These are phyloP conservation scores for Talaromyces sp. DNA, from an alignment of 2,329 filamentous ascomycete genomes.

Conservation along the genomic window DNA sequence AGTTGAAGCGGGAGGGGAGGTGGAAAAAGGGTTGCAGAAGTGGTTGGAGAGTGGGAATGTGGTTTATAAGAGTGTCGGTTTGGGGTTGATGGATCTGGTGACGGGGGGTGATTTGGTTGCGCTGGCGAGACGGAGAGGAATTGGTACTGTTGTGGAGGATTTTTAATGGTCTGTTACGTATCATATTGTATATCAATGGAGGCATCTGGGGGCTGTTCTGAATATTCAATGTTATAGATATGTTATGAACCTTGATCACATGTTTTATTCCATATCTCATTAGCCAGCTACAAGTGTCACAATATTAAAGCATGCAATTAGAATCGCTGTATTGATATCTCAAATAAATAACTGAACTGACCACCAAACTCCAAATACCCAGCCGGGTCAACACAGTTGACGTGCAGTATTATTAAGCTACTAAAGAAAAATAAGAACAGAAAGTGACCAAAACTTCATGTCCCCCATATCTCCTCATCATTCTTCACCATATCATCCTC, in stretches of 20 bases:
- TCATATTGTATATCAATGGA: background rate
- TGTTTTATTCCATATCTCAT: background rate
- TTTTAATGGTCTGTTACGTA: constrained; percentile 25
- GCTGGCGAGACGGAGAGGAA: constrained; percentile 49
- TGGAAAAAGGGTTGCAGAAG: constrained; percentile 44
- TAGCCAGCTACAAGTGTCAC: background rate
- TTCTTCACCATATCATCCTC: constrained; percentile 44
- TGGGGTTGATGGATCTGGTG: constrained; percentile 64
- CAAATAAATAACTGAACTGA: background rate
- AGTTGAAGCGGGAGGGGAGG: constrained; percentile 22
- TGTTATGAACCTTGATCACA: no score
- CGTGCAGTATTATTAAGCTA: background rate
- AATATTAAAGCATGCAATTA: background rate
- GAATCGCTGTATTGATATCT: background rate
- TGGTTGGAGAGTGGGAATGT: constrained; percentile 62
- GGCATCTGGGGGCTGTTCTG: background rate
- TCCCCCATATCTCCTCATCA: constrained; percentile 44
- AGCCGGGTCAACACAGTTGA: background rate
- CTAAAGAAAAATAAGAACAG: background rate
- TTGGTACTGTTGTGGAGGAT: constrained; percentile 47
- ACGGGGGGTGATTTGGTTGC: constrained; percentile 55
- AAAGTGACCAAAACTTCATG: constrained; percentile 5
- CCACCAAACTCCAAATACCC: background rate
- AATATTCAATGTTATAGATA: background rate
- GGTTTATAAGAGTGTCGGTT: constrained; percentile 64